Conservation (phyloP, 768 basidiomycete genomes). For the Naematelia encephala region DNA sequence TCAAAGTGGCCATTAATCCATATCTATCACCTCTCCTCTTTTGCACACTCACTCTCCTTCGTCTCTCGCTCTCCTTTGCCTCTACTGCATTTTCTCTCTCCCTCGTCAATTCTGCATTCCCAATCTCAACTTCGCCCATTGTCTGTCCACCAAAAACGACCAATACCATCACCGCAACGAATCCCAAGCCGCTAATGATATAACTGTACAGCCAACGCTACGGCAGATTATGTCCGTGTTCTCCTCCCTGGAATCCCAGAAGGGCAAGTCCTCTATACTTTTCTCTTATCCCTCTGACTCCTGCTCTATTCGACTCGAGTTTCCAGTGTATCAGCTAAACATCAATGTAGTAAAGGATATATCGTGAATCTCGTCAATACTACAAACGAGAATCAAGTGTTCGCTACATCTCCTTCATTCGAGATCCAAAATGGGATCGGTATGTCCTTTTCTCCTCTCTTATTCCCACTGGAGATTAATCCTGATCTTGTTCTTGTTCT, state of each 20-base stretch:
- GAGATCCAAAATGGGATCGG: conserved; percentile 31
- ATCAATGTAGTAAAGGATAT: conserved; percentile 26
- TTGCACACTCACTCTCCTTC: neutral
- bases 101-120: too few species aligned
- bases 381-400: conserved; percentile 28
- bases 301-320: neutral
- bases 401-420: conserved; percentile 34
- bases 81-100: too few species aligned
- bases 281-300: neutral
- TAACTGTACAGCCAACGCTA: conserved; percentile 32
- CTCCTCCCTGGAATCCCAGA: conserved; percentile 26
- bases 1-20: too few species aligned
- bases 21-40: too few species aligned
- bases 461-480: neutral
- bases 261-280: conserved; percentile 19
- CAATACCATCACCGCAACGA: too few species aligned
- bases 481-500: too few species aligned
- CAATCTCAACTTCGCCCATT: too few species aligned
- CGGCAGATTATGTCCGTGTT: conserved; percentile 28
- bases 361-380: conserved; percentile 39
- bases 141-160: too few species aligned
- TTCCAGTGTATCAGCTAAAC: neutral
- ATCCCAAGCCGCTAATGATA: too few species aligned
- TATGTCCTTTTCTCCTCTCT: conserved; percentile 12
- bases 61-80: neutral